Percentiles rank a stretch among this genome's conserved stretches.
These are phyloP conservation scores for Ascochyta rabiei DNA, from an alignment of 2,329 filamentous ascomycete genomes.

Conservation along the genomic window DNA sequence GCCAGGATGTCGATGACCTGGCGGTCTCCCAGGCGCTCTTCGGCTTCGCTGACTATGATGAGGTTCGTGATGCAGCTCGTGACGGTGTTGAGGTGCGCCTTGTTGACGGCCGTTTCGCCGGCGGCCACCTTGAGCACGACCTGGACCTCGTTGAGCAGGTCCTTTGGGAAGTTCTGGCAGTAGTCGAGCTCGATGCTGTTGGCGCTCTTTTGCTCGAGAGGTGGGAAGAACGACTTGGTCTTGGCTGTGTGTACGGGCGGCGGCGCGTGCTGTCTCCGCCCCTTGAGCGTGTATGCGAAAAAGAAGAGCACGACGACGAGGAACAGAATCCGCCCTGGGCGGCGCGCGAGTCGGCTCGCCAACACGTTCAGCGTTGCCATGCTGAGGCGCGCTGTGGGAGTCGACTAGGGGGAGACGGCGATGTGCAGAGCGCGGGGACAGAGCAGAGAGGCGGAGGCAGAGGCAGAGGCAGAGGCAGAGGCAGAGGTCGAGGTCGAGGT, in stretches of 20 bases:
- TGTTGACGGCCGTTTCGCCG: constrained; percentile 50
- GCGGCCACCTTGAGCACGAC: constrained; percentile 59
- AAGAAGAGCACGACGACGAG: constrained; percentile 42
- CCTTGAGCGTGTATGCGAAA: constrained; percentile 39
- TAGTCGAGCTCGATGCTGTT: constrained; percentile 44
- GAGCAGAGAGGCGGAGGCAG: not conserved
- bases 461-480: no score
- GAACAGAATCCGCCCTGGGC: constrained; percentile 42
- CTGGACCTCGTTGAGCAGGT: constrained; percentile 52
- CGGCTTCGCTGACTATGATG: constrained; percentile 65
- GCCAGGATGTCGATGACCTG: constrained; percentile 57
- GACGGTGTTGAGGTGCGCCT: constrained; percentile 59
- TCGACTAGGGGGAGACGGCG: not conserved
- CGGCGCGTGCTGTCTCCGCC: constrained; percentile 19
- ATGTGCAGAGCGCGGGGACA: no score
- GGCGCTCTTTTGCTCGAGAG: constrained; percentile 37
- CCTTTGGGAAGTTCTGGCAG: constrained; percentile 49
- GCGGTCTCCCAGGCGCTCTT: constrained; percentile 58
- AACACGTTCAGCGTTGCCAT: constrained; percentile 34
- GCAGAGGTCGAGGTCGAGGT: no score
- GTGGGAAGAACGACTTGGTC: constrained; percentile 47
- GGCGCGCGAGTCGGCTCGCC: constrained; percentile 33
- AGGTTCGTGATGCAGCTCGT: constrained; percentile 62
- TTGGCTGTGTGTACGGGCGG: constrained; percentile 35
- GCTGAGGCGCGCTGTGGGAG: constrained; percentile 8